phyloP scores from a whole-genome alignment of 2,329 filamentous ascomycete species.

The Botrytis byssoidea region DNA sequence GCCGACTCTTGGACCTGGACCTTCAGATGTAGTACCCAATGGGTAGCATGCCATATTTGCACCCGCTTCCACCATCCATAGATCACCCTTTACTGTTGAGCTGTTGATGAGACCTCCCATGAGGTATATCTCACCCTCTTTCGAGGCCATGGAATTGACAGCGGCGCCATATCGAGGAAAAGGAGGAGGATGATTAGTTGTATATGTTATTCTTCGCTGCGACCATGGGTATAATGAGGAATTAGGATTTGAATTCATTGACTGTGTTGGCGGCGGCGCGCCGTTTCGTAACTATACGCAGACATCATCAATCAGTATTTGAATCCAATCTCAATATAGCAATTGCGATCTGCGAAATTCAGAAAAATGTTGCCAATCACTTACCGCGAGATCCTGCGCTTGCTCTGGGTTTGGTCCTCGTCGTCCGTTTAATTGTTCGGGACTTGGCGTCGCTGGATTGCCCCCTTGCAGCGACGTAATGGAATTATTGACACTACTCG shows the following conservation, averaged over 20 bases:
- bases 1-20: slow-evolving; percentile 90
- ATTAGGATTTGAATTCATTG: slow-evolving; percentile 56
- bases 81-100: slow-evolving; percentile 90
- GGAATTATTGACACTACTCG: slow-evolving; percentile 45
- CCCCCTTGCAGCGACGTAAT: slow-evolving; percentile 63
- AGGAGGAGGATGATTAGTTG: slow-evolving; percentile 75
- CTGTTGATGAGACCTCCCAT: slow-evolving; percentile 97
- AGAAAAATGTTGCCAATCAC: slow-evolving; percentile 25
- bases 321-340: background rate
- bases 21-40: slow-evolving; percentile 86
- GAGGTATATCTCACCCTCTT: slow-evolving; percentile 95
- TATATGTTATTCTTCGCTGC: slow-evolving; percentile 82
- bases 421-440: slow-evolving; percentile 55
- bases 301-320: slow-evolving; percentile 21
- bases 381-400: slow-evolving; percentile 43
- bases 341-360: slow-evolving; percentile 14
- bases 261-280: slow-evolving; percentile 36
- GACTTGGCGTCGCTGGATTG: slow-evolving; percentile 35
- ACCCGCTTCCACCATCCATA: slow-evolving; percentile 96
- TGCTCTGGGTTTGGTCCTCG: slow-evolving; percentile 45
- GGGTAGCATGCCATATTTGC: slow-evolving; percentile 88
- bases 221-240: slow-evolving; percentile 94
- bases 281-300: slow-evolving; percentile 54
- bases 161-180: slow-evolving; percentile 97
- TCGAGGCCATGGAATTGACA: slow-evolving; percentile 87